Evolutionary conservation across 2,329 filamentous ascomycete genomes (phyloP).

Genomic region (Chaetomiaceae sp.): DNA sequence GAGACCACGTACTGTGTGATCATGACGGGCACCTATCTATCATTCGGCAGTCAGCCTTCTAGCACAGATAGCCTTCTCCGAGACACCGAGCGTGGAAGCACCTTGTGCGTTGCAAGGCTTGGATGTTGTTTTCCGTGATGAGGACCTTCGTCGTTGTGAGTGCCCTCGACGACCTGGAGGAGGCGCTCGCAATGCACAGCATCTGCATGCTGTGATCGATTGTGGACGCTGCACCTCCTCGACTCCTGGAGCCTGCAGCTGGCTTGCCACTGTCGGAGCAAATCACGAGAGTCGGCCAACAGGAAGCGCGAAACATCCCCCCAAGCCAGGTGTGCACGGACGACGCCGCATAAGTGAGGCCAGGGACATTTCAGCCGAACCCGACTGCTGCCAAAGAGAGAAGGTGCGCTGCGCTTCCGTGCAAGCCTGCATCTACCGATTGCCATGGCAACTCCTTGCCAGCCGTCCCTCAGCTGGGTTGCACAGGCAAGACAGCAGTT

Average conservation of each 20-base stretch:
- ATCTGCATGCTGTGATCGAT: constrained; percentile 1
- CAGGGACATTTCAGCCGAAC: constrained; percentile 23
- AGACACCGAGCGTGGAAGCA: neutral
- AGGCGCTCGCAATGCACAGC: constrained; percentile 12
- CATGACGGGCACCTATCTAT: no score
- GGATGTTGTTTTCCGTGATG: neutral
- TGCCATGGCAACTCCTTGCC: constrained; percentile 12
- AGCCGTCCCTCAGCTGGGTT: no score
- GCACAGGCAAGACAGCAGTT: no score
- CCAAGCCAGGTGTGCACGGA: constrained; percentile 21
- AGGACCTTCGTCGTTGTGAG: no score
- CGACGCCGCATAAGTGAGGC: constrained; percentile 20
- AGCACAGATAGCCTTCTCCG: no score
- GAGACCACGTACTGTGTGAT: no score
- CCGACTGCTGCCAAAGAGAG: neutral
- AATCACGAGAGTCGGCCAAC: constrained; percentile 10
- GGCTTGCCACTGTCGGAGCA: constrained; percentile 9
- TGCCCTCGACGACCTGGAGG: no score
- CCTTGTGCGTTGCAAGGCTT: neutral
- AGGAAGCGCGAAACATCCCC: constrained; percentile 16
- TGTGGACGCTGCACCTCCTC: constrained; percentile 25
- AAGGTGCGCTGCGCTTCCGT: neutral
- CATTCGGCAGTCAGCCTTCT: no score
- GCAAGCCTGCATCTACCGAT: neutral
- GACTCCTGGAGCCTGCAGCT: constrained; percentile 14